Base-by-base conservation (phyloP, 306 rosid genomes). In the Comarum palustre region DNA sequence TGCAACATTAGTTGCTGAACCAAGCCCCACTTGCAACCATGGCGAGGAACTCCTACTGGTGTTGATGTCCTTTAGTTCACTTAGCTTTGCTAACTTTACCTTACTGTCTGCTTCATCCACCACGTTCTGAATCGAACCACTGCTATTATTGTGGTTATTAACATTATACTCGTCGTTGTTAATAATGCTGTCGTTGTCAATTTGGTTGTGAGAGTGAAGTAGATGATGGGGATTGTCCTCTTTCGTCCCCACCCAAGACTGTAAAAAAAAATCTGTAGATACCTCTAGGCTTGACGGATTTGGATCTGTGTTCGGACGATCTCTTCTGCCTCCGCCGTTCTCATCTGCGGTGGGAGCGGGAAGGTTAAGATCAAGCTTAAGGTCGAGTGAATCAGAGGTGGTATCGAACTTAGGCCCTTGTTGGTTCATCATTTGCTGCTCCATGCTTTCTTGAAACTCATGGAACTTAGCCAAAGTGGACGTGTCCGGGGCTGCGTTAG, bases 1-100 rank as follows among this genome's bases (percentile, higher is more conserved):
- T 34, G 80, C 86, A 22, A 87, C 86, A 72, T 89, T 89, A 48
- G 87, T 82, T 27, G 91, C 79, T 79, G 97, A 83, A 81, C 95
- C 90, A 36, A 94, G 86, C 72, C 97, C 99, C 57, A 94, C 91
- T 75, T 94, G 97, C 86, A 94, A 82, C 99, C 99, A 94, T 51
- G 91, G 88, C 5, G 96, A 88, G 69, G 93, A 86, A 77, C 80
- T 86, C 54, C 90, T 92, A 83, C 82, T 84, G 47, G 66, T 73
- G 64, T 68, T 89, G 25, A 86, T 87, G 39, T 93, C 95, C 80
- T 91, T 91, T 48, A 91, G 81, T 79, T 91, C 97, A 82, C 99
- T 83, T 45, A 94, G 85, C 83, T 94, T 94, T 9, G 97, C 93
- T 73, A 91, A 80, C 80, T 89, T 89, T 65, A 83, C 80, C 84